Evolutionary conservation across 1,139 yeast species (phyloP), one percentile per base, ranked within the genome.

Genomic region (Taphrina confusa): DNA sequence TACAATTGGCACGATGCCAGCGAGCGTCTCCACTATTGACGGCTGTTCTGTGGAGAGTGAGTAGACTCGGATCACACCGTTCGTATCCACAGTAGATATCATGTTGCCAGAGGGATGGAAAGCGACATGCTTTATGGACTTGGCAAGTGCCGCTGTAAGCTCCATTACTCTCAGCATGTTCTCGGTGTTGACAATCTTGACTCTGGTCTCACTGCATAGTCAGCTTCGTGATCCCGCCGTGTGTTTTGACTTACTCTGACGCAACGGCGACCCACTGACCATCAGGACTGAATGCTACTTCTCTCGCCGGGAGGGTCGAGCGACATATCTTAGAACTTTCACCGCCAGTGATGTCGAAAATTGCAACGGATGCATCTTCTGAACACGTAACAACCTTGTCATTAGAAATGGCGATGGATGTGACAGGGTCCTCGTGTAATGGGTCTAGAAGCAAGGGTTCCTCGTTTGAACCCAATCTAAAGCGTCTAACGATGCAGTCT

Each of bases 201-300:
- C 75, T 63, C 82, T 81, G 57, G 80, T 78, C 64, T 87, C 94
- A 68, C 68, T 66, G 23, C 4, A 28, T 6, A 9, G 8, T 16
- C 14, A 9, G 20, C 37, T 20, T 1, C 8, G 6, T n/a, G 9
- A n/a, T 4, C n/a, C n/a, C 39, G 6, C 9, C 2, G 33, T 4
- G n/a, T 37, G 27, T 23, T 1, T 25, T 4, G 28, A 44, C 66
- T 36, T 61, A 66, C 68, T 88, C 94, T 58, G 96, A 94, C 28
- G 89, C 92, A 60, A 84, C 79, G 0, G 87, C 81, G 2, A 82
- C 75, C 73, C 86, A 78, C 55, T 80, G 77, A 0, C 91, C 95
- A 63, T 83, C 86, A 63, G 85, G 87, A 47, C 87, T 82, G 70
- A 86, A 82, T 16, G 74, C 74, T 3, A 84, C 76, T 64, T 82